A percentile compares a stretch with the other conserved stretches of the same genome.
phyloP scores from a whole-genome alignment of 148 eudicot species.

The Vaccinium corymbosum region DNA sequence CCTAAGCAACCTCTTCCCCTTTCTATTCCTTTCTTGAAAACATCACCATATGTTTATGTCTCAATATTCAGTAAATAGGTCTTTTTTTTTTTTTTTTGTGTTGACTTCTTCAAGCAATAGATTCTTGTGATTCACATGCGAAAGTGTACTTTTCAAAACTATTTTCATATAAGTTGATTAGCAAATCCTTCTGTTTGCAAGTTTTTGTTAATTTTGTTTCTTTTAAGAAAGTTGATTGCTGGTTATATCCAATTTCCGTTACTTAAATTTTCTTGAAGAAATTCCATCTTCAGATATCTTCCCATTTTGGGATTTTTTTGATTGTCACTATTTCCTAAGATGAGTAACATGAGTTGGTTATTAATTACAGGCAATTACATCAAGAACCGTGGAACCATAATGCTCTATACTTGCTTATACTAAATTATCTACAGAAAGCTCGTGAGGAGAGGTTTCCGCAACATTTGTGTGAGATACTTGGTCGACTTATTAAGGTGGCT shows the following conservation, averaged over 20 bases:
- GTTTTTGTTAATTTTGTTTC: neutral
- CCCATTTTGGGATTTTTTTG: neutral
- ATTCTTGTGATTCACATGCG: neutral
- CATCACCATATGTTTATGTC: neutral
- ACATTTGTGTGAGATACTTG: slow-evolving; percentile 47
- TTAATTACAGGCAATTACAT: slow-evolving; percentile 61
- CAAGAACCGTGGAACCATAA: slow-evolving; percentile 86
- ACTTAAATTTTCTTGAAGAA: neutral
- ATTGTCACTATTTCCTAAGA: slow-evolving; percentile 7
- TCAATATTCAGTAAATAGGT: neutral
- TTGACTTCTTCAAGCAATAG: neutral
- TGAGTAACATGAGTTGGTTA: neutral
- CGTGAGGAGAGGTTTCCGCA: slow-evolving; percentile 63
- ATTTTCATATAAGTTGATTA: neutral
- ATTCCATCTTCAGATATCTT: neutral
- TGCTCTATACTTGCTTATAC: slow-evolving; percentile 67
- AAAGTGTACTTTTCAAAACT: neutral
- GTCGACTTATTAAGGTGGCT: slow-evolving; percentile 57
- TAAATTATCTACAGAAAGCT: slow-evolving; percentile 67
- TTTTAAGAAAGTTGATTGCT: neutral
- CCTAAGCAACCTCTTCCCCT: neutral
- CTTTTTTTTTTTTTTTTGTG: neutral
- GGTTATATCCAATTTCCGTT: slow-evolving; percentile 5
- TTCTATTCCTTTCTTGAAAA: neutral
- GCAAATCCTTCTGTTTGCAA: neutral